Conservation (phyloP, 306 rosid genomes). For the Quercus aquifolioides region DNA sequence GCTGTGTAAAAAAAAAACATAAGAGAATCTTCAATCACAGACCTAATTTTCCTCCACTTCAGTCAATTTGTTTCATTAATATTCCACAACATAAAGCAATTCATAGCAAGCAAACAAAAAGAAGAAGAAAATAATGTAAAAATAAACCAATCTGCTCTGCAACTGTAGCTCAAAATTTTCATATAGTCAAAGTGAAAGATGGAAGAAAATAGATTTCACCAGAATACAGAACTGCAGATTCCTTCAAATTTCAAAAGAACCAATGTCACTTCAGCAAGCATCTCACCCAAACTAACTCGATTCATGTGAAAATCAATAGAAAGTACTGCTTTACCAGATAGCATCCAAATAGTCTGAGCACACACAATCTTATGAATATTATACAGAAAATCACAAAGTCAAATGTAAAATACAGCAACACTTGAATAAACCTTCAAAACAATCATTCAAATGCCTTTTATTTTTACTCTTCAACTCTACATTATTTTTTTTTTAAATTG, state of each 20-base stretch:
- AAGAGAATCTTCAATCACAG: background rate
- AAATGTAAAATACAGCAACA: too few relatives aligned
- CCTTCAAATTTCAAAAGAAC: background rate
- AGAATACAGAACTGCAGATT: background rate
- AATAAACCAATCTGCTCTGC: background rate
- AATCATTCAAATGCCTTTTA: too few relatives aligned
- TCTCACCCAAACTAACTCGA: background rate
- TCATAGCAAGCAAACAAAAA: background rate
- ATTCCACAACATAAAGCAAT: background rate
- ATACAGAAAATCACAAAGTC: too few relatives aligned
- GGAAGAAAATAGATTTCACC: background rate
- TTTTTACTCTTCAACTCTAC: too few relatives aligned
- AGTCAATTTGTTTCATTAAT: background rate
- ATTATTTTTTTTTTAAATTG: background rate
- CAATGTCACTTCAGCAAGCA: background rate
- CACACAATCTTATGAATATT: too few relatives aligned
- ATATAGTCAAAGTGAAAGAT: background rate
- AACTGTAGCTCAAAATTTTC: background rate
- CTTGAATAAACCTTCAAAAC: too few relatives aligned
- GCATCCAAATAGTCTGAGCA: background rate
- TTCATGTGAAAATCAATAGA: background rate
- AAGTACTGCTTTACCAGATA: background rate
- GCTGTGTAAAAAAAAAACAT: background rate
- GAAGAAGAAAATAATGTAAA: background rate
- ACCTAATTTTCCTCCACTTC: background rate